These are phyloP conservation scores for Coemansia sp. DNA, from an alignment of 192 early-diverging fungal genomes.

Conservation along the genomic window DNA sequence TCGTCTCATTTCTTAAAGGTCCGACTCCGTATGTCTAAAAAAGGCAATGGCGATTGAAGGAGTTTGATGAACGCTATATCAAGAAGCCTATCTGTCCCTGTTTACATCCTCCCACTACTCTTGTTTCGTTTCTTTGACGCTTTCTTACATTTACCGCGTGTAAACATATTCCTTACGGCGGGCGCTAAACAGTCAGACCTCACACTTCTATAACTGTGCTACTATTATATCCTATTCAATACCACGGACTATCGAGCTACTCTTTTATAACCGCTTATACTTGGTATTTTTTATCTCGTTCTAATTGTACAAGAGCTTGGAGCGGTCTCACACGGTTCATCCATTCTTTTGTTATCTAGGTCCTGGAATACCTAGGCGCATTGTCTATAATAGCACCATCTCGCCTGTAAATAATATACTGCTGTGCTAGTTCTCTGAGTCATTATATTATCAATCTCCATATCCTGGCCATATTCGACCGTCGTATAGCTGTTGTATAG, in stretches of 20 bases:
- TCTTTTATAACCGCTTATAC: not conserved
- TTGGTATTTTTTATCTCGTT: not conserved
- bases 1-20: not conserved
- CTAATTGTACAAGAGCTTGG: not conserved
- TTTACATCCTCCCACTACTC: not conserved
- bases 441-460: too few species aligned
- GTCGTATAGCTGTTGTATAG: not conserved
- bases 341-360: not conserved
- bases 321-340: not conserved
- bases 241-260: not conserved
- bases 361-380: too few species aligned
- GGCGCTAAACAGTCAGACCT: not conserved
- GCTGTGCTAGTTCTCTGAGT: too few species aligned
- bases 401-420: too few species aligned
- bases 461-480: not conserved
- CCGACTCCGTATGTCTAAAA: not conserved
- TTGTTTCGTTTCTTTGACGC: not conserved
- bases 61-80: not conserved
- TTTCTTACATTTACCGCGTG: not conserved
- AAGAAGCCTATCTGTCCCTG: not conserved
- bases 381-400: too few species aligned
- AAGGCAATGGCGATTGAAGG: not conserved
- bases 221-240: not conserved
- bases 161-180: not conserved
- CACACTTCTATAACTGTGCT: not conserved